Base-by-base conservation (phyloP, 225 moss, liverwort and hornwort species). In the Thuidium tamariscinum region DNA sequence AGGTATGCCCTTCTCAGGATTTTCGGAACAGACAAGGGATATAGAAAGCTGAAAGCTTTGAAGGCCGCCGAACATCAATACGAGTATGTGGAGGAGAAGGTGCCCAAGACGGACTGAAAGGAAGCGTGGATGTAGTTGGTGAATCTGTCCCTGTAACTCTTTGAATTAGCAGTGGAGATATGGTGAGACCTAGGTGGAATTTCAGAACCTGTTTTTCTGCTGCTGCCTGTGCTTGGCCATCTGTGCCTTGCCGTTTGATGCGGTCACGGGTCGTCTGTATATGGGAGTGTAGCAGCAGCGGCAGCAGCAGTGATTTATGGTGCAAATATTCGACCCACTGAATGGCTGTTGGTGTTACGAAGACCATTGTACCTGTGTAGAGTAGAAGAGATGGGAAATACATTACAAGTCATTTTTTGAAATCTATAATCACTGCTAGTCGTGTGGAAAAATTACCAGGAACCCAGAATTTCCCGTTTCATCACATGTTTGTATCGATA, bases 21-120 rank as follows among this genome's bases (percentile, higher is more conserved):
- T 78, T 93, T 93, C 30, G 93, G 93, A 79, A 93, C 93, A 41
- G 93, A 93, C 83, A 93, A 92, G 89, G 93, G 93, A 13, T 93
- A 93, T 86, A 86, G 88, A 57, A 93, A 93, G 87, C 86, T 93
- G 83, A 93, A 93, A 74, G 90, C 93, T 34, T 88, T 93, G 86
- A 92, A 93, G 88, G 87, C 79, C 8, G 85, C 90, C 16, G 89
- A 93, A 74, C 92, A 93, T 77, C 86, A 92, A 76, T 92, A 91
- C n/a, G 93, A 93, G 80, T 92, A 90, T 27, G 90, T 93, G 88
- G 93, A 92, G 88, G 93, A 92, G 86, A 93, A 93, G 86, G 89
- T 93, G 49, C 44, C 88, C 8, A 93, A 93, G 89, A 49, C 87
- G 11, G 93, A 93, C 79, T 93, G 77, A 92, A 81, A 80, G 57